Evolutionary conservation across 176 grass and related monocot genomes (phyloP).

Genomic region (Cymbopogon citratus): DNA sequence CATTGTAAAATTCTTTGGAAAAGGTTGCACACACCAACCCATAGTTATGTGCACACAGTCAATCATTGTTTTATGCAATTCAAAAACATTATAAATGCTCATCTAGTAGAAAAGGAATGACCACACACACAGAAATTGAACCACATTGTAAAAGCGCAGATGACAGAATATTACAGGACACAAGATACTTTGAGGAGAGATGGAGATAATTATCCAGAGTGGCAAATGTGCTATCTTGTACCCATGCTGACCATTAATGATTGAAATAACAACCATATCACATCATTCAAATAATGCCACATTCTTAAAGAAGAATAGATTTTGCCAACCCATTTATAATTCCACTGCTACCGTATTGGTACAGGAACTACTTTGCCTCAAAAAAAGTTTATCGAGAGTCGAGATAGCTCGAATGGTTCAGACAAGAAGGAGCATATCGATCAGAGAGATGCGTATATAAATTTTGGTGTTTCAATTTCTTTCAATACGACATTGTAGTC

Average conservation of each 20-base stretch:
- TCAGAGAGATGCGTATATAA: neutral
- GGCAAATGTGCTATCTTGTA: neutral
- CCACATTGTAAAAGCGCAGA: neutral
- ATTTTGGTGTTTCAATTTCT: neutral
- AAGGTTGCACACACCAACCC: neutral
- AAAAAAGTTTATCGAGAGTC: neutral
- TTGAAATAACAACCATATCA: neutral
- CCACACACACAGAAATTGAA: neutral
- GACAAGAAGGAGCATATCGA: neutral
- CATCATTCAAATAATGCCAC: neutral
- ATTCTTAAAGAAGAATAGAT: neutral
- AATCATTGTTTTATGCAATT: neutral
- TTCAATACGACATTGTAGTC: neutral
- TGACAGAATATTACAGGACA: neutral
- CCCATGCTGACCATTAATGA: neutral
- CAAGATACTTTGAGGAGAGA: neutral
- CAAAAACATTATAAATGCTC: neutral
- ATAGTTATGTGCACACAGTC: neutral
- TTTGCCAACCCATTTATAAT: neutral
- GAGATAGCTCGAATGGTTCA: neutral
- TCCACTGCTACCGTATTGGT: neutral
- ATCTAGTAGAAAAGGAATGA: slow-evolving; percentile 3
- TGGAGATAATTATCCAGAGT: neutral
- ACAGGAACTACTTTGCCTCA: neutral
- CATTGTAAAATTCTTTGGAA: slow-evolving; percentile 12